Percentiles rank a stretch among this genome's conserved stretches.
phyloP scores from a whole-genome alignment of 495 filamentous ascomycete species.

The Aspergillus saccharolyticus region DNA sequence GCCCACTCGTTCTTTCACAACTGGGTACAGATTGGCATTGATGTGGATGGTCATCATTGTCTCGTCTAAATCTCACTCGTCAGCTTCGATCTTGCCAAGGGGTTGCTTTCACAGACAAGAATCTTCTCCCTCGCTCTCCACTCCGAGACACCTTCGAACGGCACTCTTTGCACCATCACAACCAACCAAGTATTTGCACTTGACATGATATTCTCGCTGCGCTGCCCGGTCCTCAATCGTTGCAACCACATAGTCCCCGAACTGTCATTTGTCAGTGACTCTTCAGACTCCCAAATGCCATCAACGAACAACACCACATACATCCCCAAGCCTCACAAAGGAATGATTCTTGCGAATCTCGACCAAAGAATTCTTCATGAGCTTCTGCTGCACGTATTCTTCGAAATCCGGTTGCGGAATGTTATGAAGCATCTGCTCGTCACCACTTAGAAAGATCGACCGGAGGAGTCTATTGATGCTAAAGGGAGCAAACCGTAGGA shows the following conservation, averaged over 20 bases:
- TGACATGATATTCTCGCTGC: constrained; percentile 15
- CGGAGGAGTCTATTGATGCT: neutral
- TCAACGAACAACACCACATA: constrained; percentile 1
- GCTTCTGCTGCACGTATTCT: constrained; percentile 8
- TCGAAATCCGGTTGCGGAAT: constrained; percentile 30
- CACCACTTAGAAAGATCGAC: neutral
- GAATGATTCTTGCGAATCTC: constrained; percentile 24
- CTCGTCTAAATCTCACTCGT: constrained; percentile 20
- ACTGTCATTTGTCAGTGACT: constrained; percentile 1
- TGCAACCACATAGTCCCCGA: constrained; percentile 15
- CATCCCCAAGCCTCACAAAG: constrained; percentile 19
- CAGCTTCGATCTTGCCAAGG: neutral
- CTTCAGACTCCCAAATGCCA: neutral
- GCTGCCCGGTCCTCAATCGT: constrained; percentile 18
- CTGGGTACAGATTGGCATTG: constrained; percentile 32
- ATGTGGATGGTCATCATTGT: constrained; percentile 47
- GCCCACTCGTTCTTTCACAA: constrained; percentile 33
- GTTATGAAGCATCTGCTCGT: constrained; percentile 29
- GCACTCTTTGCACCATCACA: constrained; percentile 37
- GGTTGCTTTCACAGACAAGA: constrained; percentile 18
- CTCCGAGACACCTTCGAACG: constrained; percentile 27
- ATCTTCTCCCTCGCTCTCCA: constrained; percentile 36
- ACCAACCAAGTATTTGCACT: constrained; percentile 26
- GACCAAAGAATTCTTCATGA: constrained; percentile 7
- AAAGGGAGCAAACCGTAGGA: constrained; percentile 15